Conservation (phyloP, 2,329 filamentous ascomycete genomes). For the Nannizziopsis barbatae region DNA sequence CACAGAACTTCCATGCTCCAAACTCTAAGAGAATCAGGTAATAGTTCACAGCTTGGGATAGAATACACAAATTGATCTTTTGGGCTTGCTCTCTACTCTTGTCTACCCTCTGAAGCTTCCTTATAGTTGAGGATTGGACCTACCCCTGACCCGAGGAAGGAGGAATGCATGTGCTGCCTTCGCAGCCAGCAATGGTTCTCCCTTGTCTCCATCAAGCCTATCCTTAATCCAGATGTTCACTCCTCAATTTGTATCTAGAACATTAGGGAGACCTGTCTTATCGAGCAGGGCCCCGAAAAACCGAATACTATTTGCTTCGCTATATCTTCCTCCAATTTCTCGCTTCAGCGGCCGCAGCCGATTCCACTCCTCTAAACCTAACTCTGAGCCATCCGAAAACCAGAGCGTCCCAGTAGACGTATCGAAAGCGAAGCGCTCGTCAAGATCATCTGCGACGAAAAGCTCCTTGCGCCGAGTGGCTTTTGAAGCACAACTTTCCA, state of each 20-base stretch:
- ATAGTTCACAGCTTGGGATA: too few relatives aligned
- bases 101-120: background rate
- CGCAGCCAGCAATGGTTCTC: constrained; percentile 9
- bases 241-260: constrained; percentile 2
- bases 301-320: background rate
- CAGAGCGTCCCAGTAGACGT: constrained; percentile 6
- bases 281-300: background rate
- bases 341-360: background rate
- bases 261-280: constrained; percentile 1
- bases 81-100: background rate
- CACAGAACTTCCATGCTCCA: too few relatives aligned
- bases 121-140: background rate
- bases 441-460: constrained; percentile 47
- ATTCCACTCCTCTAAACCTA: constrained; percentile 3
- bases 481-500: constrained; percentile 63
- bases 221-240: constrained; percentile 6
- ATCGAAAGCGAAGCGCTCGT: constrained; percentile 34
- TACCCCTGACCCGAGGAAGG: background rate
- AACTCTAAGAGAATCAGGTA: too few relatives aligned
- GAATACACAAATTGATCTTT: too few relatives aligned
- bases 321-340: background rate
- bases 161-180: constrained; percentile 8
- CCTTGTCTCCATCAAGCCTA: background rate
- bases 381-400: background rate
- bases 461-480: constrained; percentile 75